A percentile compares a stretch with the other conserved stretches of the same genome.
Evolutionary conservation across 495 filamentous ascomycete species (phyloP).

Genomic region (Podospora anserina): DNA sequence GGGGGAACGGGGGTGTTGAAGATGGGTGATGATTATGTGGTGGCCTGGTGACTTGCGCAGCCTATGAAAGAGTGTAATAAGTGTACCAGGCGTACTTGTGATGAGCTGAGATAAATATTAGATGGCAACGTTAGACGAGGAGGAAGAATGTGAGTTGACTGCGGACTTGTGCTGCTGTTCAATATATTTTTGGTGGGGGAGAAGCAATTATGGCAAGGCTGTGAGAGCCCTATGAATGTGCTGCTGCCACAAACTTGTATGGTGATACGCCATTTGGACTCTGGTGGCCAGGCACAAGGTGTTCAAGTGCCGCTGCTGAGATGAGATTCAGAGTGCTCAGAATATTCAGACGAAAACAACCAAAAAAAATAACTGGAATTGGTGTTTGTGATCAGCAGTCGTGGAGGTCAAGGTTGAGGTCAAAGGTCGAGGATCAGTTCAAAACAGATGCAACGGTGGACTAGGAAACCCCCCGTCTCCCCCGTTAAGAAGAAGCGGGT

Average conservation of each 20-base stretch:
- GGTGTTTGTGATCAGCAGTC: background rate
- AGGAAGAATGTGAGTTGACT: background rate
- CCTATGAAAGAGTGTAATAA: no score
- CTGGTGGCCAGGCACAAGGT: background rate
- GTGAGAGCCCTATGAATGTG: background rate
- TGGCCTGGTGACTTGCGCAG: no score
- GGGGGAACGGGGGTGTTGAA: no score
- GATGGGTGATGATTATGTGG: no score
- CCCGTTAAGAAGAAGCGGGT: background rate
- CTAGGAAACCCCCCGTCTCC: slow-evolving; percentile 4
- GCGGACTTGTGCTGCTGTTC: background rate
- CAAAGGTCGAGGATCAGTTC: no score
- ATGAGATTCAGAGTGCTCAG: background rate
- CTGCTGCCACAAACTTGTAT: background rate
- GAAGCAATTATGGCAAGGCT: background rate
- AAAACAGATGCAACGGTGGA: background rate
- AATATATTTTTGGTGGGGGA: slow-evolving; percentile 2
- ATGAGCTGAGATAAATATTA: background rate
- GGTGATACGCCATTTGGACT: background rate
- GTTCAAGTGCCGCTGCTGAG: background rate
- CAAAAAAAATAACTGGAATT: background rate
- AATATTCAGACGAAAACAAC: no score
- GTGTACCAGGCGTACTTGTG: no score
- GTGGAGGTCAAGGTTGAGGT: background rate
- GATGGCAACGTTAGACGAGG: background rate